A percentile compares a stretch with the other conserved stretches of the same genome.
Conservation (phyloP, 192 early-diverging fungal species). For the Backusella psychrophila region DNA sequence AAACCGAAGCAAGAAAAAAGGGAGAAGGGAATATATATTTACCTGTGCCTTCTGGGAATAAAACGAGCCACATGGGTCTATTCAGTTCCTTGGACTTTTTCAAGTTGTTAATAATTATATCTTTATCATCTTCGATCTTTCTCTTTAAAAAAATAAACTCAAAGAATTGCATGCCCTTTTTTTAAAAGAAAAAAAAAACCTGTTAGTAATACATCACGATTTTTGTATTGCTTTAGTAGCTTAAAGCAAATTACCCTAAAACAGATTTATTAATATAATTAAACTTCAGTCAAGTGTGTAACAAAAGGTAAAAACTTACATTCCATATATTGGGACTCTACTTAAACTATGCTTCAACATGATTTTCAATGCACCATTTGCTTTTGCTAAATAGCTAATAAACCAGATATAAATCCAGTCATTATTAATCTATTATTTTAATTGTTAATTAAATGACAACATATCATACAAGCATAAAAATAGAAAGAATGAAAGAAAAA, state of each 20-base stretch:
- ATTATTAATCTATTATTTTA: constrained; percentile 50
- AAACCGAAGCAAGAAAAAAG: background rate
- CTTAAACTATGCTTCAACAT: constrained; percentile 84
- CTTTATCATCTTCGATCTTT: constrained; percentile 66
- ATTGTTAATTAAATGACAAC: background rate
- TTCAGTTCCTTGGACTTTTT: constrained; percentile 49
- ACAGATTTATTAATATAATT: background rate
- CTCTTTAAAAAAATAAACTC: constrained; percentile 95
- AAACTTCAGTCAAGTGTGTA: constrained; percentile 1
- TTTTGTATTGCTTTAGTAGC: background rate
- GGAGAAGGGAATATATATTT: background rate
- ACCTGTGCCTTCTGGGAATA: constrained; percentile 95
- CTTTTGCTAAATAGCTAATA: constrained; percentile 61
- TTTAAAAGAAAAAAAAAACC: background rate
- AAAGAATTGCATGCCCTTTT: constrained; percentile 82
- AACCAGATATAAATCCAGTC: constrained; percentile 73
- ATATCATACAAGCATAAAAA: background rate
- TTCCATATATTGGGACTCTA: constrained; percentile 86
- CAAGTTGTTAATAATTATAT: constrained; percentile 58
- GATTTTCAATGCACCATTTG: constrained; percentile 87
- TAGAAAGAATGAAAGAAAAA: background rate
- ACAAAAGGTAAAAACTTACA: constrained; percentile 35
- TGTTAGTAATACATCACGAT: background rate
- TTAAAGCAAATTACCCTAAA: constrained; percentile 10
- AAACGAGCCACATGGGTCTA: constrained; percentile 84